Conservation (phyloP, 2,329 filamentous ascomycete species). For the Zymoseptoria tritici region DNA sequence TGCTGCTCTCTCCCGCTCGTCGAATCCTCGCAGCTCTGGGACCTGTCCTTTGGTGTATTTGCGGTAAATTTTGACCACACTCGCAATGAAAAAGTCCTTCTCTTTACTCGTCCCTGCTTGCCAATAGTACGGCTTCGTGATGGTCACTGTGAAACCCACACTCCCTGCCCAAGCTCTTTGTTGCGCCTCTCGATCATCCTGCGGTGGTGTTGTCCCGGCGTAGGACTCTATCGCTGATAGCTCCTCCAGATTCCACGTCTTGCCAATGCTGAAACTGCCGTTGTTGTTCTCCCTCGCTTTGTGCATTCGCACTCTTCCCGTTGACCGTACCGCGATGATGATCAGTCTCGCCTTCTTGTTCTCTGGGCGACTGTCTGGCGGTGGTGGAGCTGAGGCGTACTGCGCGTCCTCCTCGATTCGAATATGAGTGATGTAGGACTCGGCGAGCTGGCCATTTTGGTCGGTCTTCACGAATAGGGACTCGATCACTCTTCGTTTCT, state of each 20-base stretch:
- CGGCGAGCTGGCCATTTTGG: constrained; percentile 70
- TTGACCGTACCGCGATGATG: constrained; percentile 86
- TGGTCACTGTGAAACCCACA: constrained; percentile 76
- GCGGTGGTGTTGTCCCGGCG: constrained; percentile 43
- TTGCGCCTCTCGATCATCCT: constrained; percentile 53
- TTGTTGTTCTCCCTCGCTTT: constrained; percentile 95
- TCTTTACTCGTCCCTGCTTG: constrained; percentile 87
- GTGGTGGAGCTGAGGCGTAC: constrained; percentile 76
- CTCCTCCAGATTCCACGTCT: constrained; percentile 96
- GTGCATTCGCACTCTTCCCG: constrained; percentile 87
- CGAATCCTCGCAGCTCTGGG: constrained; percentile 76
- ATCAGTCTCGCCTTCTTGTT: constrained; percentile 86
- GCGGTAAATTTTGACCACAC: constrained; percentile 88
- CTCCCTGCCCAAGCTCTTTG: constrained; percentile 70
- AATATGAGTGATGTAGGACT: constrained; percentile 98
- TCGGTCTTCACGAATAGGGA: constrained; percentile 92
- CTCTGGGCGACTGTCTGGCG: constrained; percentile 63
- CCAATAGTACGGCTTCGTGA: constrained; percentile 97
- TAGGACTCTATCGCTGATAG: constrained; percentile 77
- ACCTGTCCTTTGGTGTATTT: constrained; percentile 88
- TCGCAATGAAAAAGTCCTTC: constrained; percentile 97
- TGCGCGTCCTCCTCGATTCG: constrained; percentile 78
- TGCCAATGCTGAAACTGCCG: constrained; percentile 91
- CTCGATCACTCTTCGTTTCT: constrained; percentile 88
- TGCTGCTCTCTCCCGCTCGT: constrained; percentile 66